Percentiles rank a stretch among this genome's conserved stretches.
phyloP scores from a whole-genome alignment of 208 protist genomes.

The Porcisia hertigi region DNA sequence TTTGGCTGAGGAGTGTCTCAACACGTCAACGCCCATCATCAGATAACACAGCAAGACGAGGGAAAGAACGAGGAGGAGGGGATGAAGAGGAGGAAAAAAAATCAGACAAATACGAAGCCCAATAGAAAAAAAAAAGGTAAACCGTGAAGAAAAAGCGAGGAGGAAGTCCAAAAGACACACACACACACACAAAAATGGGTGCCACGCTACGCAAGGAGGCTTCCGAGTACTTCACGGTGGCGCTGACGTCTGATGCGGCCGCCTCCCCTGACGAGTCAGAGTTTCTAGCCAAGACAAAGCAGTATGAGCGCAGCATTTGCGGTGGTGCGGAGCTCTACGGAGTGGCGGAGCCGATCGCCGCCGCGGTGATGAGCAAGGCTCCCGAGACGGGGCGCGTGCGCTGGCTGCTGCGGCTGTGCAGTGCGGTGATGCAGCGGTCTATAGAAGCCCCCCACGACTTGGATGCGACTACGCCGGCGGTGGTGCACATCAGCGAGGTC shows the following conservation, averaged over 20 bases:
- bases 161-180: neutral
- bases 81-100: neutral
- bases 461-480: slow-evolving; percentile 28
- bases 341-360: slow-evolving; percentile 47
- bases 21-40: no score
- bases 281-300: slow-evolving; percentile 38
- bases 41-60: neutral
- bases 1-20: no score
- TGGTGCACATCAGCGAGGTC: slow-evolving; percentile 55
- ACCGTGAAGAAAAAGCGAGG: neutral
- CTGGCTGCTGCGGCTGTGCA: slow-evolving; percentile 63
- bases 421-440: slow-evolving; percentile 31
- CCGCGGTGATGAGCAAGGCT: slow-evolving; percentile 25
- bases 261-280: slow-evolving; percentile 25
- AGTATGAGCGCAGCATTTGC: slow-evolving; percentile 43
- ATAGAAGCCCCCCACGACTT: slow-evolving; percentile 26
- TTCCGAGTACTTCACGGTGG: slow-evolving; percentile 40
- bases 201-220: slow-evolving; percentile 60
- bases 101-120: neutral
- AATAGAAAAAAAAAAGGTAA: no score
- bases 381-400: slow-evolving; percentile 33
- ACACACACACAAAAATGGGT: slow-evolving; percentile 26
- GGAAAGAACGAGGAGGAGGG: neutral
- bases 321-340: slow-evolving; percentile 50
- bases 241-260: slow-evolving; percentile 23